Base-by-base conservation (phyloP, 495 filamentous ascomycete genomes). In the Jackrogersella multiformis region DNA sequence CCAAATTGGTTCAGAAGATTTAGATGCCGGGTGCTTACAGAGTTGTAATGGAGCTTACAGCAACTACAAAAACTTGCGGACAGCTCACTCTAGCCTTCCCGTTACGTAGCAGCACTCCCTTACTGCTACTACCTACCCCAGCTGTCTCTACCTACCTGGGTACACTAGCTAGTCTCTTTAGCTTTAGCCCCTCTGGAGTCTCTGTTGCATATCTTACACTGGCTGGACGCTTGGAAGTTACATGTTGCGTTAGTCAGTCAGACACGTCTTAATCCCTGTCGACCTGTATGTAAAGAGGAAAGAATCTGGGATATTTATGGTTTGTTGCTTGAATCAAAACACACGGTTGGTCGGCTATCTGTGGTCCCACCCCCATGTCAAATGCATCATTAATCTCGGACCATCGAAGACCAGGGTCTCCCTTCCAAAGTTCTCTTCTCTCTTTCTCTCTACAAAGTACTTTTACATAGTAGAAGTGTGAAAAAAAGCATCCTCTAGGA, bases 21-120 rank as follows among this genome's bases (percentile, higher is more conserved):
- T 41, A 69, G 66, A 56, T 64, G 60, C 61, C 60, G 66, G 66
- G 55, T 69, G 66, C 53, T 69, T 53, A 64, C 66, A 64, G 46
- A 69, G 66, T 49, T 32, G 39, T 28, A 57, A 59, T 48, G 42
- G 13, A 48, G 54, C 46, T 53, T 52, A 48, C 36, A 45, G 52
- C 28, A 49, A 12, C n/a, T 51, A 24, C n/a, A 34, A 51, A 20
- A 51, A 34, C 5, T 34, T 35, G n/a, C 30, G 18, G 21, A 55
- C 18, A 42, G 53, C 34, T 64, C 16, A 44, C 54, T 57, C 51
- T 56, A 61, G 24, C 45, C 23, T 42, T 54, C 51, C 49, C 23
- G 32, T 49, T 34, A n/a, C 15, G 39, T 52, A 26, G 54, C 20
- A 69, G n/a, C 39, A 59, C 45, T 66, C 63, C 58, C 59, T 59